phyloP scores from a whole-genome alignment of 306 rosid genomes.

The Astragalus glycyphyllos region DNA sequence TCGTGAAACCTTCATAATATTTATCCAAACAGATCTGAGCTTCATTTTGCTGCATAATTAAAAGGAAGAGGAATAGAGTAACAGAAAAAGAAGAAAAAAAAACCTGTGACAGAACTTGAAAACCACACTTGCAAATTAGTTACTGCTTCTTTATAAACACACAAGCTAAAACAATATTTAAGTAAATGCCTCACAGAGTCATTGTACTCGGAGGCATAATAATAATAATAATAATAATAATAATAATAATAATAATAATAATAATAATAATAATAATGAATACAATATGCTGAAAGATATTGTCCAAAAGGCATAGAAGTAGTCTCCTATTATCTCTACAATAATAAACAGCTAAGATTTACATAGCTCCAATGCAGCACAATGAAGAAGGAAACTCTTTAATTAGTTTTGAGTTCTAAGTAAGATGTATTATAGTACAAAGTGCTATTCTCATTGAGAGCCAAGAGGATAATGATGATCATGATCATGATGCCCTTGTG shows the following conservation, averaged over 20 bases:
- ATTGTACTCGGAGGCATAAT: constrained; percentile 65
- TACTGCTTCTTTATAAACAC: constrained; percentile 51
- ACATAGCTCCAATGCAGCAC: constrained; percentile 58
- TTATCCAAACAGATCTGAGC: background rate
- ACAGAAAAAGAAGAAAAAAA: background rate
- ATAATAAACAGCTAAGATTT: constrained; percentile 57
- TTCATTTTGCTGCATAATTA: constrained; percentile 20
- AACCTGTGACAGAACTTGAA: constrained; percentile 26
- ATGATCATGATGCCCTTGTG: constrained; percentile 52
- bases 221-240: constrained; percentile 27
- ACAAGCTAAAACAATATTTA: constrained; percentile 48
- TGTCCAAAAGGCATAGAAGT: constrained; percentile 40
- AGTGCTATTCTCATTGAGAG: constrained; percentile 46
- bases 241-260: constrained; percentile 48
- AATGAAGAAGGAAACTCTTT: constrained; percentile 49
- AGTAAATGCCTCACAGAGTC: constrained; percentile 71
- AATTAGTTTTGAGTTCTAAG: constrained; percentile 48
- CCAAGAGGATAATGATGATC: constrained; percentile 6
- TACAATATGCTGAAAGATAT: constrained; percentile 55
- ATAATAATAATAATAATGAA: constrained; percentile 54
- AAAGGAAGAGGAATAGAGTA: background rate
- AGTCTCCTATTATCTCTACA: constrained; percentile 46
- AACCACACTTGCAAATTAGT: constrained; percentile 41
- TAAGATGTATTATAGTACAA: constrained; percentile 56
- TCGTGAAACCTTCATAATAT: background rate